phyloP scores from a whole-genome alignment of 2,329 filamentous ascomycete genomes.

The Calcarisporium arbuscula region DNA sequence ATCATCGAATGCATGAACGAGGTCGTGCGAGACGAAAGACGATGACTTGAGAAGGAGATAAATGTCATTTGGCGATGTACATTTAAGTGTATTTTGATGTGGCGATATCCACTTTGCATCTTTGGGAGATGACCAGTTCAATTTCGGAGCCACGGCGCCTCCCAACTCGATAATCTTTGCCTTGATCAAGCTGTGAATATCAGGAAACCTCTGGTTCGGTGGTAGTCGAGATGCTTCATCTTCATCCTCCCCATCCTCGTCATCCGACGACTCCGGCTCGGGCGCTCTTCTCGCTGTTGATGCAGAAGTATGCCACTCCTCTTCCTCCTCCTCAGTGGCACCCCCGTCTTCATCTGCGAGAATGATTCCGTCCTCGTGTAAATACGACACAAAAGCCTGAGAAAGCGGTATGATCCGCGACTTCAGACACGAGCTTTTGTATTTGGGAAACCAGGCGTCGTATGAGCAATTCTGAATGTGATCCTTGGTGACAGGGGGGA shows the following conservation, averaged over 20 bases:
- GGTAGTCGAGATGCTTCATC: conserved; percentile 29
- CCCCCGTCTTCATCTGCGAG: conserved; percentile 63
- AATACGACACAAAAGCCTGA: conserved; percentile 71
- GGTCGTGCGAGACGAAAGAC: conserved; percentile 88
- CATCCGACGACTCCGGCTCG: conserved; percentile 36
- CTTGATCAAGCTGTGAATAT: conserved; percentile 72
- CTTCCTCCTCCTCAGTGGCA: conserved; percentile 52
- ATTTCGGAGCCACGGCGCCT: conserved; percentile 81
- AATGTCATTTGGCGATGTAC: conserved; percentile 79
- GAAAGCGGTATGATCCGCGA: conserved; percentile 77
- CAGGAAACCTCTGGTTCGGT: conserved; percentile 56
- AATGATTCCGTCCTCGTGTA: conserved; percentile 87
- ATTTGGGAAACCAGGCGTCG: conserved; percentile 84
- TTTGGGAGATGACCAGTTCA: conserved; percentile 97
- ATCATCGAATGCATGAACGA: conserved; percentile 88
- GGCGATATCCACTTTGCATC: conserved; percentile 89
- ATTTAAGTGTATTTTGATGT: conserved; percentile 85
- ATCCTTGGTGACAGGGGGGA: conserved; percentile 75
- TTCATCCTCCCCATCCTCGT: conserved; percentile 50
- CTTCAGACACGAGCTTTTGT: conserved; percentile 75
- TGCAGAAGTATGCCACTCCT: conserved; percentile 37
- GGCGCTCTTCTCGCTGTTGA: conserved; percentile 19
- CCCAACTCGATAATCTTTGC: conserved; percentile 73
- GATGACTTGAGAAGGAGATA: conserved; percentile 93
- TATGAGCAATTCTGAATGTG: conserved; percentile 96